Base-by-base conservation (phyloP, 1,284 basidiomycete species). In the Puccinia coronata region DNA sequence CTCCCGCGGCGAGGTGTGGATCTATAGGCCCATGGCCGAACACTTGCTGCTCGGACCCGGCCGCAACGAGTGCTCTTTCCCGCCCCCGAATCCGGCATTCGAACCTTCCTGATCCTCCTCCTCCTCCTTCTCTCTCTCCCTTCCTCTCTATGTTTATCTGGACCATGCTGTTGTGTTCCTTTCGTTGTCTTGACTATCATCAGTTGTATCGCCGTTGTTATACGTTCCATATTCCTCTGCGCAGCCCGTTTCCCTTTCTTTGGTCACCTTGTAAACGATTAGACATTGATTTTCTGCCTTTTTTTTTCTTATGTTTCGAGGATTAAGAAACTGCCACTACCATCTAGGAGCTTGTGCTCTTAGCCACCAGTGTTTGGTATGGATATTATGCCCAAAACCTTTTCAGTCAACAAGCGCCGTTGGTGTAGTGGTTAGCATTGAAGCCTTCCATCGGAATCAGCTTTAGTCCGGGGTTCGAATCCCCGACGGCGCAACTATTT, bases 1-100 rank as follows among this genome's bases (percentile, higher is more conserved):
- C 80, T 72, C 71, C 2, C 47, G 67, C 23, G 85, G 85, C 5
- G 82, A 85, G 71, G 82, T 86, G 31, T 85, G 85, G 85, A 84
- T 86, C 31, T 86, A 86, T 43, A 41, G 85, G 3, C 84, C 85
- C 1, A 82, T 83, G 36, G 69, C 61, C 41, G 73, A 84, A 69
- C 20, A 55, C 6, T 81, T 51, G 0, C 82, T 83, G 28, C 34
- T 83, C 76, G 85, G 74, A 9, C 43, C 36, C 2, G 69, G 70
- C 31, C 9, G 25, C 2, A 67, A 80, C 43, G 28, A n/a, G 23
- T 47, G 39, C 49, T 5, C 25, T 4, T 80, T 71, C 43, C 79
- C 79, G n/a, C 79, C 79, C 31, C 69, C 69, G 16, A n/a, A 31
- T 8, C 34, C 34, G 2, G 39, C 70, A 8, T 74, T 53, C 14